phyloP scores from a whole-genome alignment of 2,329 filamentous ascomycete genomes.

The Rhynchosporium agropyri region DNA sequence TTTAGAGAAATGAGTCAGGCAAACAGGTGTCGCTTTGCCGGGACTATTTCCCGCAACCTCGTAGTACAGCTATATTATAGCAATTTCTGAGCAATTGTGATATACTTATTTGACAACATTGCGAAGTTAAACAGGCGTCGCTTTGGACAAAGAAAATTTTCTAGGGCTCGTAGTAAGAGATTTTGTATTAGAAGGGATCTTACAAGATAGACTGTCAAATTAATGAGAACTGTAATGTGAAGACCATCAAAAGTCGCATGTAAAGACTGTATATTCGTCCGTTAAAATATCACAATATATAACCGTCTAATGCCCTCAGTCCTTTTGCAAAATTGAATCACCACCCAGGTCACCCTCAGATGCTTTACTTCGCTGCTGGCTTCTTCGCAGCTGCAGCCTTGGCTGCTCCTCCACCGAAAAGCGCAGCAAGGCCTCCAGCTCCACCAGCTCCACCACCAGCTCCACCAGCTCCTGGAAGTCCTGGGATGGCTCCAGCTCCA shows the following conservation, averaged over 20 bases:
- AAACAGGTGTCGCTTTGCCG: too few species aligned
- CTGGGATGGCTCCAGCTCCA: neutral
- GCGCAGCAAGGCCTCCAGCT: neutral
- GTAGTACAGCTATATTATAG: too few species aligned
- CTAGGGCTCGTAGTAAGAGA: too few species aligned
- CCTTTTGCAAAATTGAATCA: neutral
- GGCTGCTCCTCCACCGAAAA: neutral
- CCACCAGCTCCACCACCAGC: slow-evolving; percentile 13
- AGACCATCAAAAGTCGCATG: neutral
- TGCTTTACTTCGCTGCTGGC: too few species aligned
- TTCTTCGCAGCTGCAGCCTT: neutral
- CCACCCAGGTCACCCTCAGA: neutral
- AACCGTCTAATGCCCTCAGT: neutral
- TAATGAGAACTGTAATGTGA: neutral
- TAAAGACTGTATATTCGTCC: neutral
- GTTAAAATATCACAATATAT: neutral
- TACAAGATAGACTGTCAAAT: neutral
- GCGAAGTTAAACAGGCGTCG: too few species aligned
- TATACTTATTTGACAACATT: too few species aligned
- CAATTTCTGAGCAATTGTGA: too few species aligned
- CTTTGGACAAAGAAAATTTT: too few species aligned
- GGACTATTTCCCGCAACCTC: too few species aligned
- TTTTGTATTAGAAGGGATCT: too few species aligned
- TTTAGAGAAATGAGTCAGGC: too few species aligned
- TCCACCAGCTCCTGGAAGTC: neutral